Conservation (phyloP, 352 stramenopile genomes). For the Pythium folliculosum region DNA sequence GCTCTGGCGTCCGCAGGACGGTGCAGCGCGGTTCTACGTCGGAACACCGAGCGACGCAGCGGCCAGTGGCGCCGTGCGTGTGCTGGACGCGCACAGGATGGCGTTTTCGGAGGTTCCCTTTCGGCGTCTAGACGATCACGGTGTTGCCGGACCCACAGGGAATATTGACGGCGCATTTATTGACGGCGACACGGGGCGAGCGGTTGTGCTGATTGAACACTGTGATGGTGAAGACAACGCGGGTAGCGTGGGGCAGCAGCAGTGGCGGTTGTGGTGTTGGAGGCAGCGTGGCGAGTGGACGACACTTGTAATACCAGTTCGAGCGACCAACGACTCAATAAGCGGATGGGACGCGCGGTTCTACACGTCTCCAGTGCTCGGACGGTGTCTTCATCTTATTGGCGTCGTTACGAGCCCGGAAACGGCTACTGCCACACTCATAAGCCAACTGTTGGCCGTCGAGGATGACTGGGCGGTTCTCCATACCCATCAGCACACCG, state of each 20-base stretch:
- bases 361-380: conserved; percentile 26
- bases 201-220: conserved; percentile 15
- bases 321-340: no score
- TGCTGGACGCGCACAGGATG: conserved; percentile 23
- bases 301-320: neutral
- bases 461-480: conserved; percentile 23
- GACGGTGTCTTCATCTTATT: conserved; percentile 29
- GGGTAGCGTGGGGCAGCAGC: neutral
- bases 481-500: neutral
- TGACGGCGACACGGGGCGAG: neutral
- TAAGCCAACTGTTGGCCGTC: conserved; percentile 18
- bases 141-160: neutral
- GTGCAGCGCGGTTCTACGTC: conserved; percentile 14
- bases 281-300: conserved; percentile 9
- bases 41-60: neutral
- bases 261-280: conserved; percentile 25
- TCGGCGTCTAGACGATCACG: neutral
- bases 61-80: neutral
- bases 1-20: conserved; percentile 4
- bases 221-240: neutral
- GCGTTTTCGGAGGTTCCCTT: conserved; percentile 7
- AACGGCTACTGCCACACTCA: neutral
- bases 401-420: neutral
- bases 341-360: conserved; percentile 19
- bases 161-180: conserved; percentile 14